Evolutionary conservation across 2,329 filamentous ascomycete species (phyloP), one percentile per base, ranked within the genome.

Genomic region (Tolypocladium amazonense): DNA sequence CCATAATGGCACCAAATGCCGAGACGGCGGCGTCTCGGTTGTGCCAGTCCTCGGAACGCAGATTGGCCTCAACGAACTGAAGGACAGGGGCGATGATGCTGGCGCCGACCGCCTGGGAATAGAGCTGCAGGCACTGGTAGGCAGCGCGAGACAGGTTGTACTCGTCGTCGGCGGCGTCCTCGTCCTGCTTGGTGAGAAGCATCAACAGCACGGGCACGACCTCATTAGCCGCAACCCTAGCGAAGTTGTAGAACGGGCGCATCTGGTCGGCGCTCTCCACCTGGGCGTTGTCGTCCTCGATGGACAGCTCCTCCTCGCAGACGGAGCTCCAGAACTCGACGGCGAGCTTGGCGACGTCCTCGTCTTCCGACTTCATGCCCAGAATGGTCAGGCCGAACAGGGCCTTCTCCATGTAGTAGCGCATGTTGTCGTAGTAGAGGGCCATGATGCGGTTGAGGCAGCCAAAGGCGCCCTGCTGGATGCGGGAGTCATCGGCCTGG

Each of bases 251-350:
- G 77, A 94, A 96, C 18, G 91, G 90, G 61, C 94, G 87, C 76
- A 93, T 85, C 75, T 96, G 90, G 60, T 90, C 87, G 23, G 88
- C 85, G 70, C 85, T 90, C 69, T 96, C 90, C 61, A 82, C 77
- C 73, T 81, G 70, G 35, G 86, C 83, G 74, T 99, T 99, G 75
- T 99, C 94, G 71, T 99, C 94, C 72, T 99, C 94, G 69, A 99
- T 97, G 65, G 88, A 88, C 68, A 97, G 93, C 76, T 99, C 94
- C 77, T 99, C 94, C 74, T 99, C 94, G 75, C 94, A 99, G 56
- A 99, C 94, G n/a, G 94, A 97, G 80, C 93, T 97, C 94, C 94
- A 99, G 79, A 99, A 99, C 74, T 99, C 94, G 66, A 99, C 92
- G 43, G 94, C 94, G 60, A 99, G 83, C 82, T 99, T 99, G 63